Conservation (phyloP, 1,139 yeast species). For the Saccharomyces hybrid region DNA sequence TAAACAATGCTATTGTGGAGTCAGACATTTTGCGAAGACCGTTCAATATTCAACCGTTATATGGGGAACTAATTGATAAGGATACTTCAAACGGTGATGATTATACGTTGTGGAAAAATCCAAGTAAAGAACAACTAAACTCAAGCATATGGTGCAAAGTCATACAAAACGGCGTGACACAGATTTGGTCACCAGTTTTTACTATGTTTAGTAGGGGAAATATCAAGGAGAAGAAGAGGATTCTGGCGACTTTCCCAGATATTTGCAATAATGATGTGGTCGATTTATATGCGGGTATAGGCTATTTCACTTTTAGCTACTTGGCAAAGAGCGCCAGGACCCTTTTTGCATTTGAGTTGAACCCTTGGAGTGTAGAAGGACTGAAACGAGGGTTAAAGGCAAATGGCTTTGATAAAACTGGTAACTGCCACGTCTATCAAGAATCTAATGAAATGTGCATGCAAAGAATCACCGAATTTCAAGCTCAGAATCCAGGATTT, state of each 20-base stretch:
- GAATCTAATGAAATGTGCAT: constrained; percentile 54
- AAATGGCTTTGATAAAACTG: constrained; percentile 36
- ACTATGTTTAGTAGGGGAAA: constrained; percentile 93
- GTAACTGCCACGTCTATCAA: constrained; percentile 33
- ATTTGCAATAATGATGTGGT: constrained; percentile 42
- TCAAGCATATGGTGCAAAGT: constrained; percentile 65
- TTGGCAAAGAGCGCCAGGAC: constrained; percentile 45
- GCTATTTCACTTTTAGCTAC: constrained; percentile 73
- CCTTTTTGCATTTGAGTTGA: constrained; percentile 74
- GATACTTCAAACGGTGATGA: constrained; percentile 21
- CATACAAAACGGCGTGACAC: constrained; percentile 66
- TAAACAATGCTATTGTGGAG: constrained; percentile 60
- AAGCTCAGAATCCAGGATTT: not conserved
- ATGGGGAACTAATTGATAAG: constrained; percentile 43
- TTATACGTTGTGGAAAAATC: constrained; percentile 31
- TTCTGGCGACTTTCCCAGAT: constrained; percentile 37
- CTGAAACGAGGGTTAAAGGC: constrained; percentile 45
- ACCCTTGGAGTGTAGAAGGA: constrained; percentile 80
- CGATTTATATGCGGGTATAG: constrained; percentile 80
- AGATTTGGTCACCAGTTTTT: constrained; percentile 76
- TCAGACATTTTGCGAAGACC: constrained; percentile 55
- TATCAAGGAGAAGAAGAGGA: constrained; percentile 69
- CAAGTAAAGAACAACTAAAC: constrained; percentile 40
- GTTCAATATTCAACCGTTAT: constrained; percentile 46
- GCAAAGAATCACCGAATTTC: constrained; percentile 33